A percentile compares a stretch with the other conserved stretches of the same genome.
phyloP scores from a whole-genome alignment of 1,284 basidiomycete species.

The Apiotrichum akiyoshidainum region DNA sequence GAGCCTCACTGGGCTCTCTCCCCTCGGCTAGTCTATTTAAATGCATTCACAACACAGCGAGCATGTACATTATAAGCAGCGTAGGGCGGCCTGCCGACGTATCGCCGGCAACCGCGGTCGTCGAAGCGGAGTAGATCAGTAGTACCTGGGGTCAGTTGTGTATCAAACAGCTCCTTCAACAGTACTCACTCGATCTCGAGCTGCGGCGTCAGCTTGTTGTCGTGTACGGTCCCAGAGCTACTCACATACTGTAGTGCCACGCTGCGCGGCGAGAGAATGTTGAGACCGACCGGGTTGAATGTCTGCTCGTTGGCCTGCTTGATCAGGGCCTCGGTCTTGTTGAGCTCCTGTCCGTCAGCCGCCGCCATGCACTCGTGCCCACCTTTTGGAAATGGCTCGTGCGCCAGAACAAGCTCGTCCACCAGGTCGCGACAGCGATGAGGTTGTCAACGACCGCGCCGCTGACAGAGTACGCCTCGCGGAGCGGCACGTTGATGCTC shows the following conservation, averaged over 20 bases:
- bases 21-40: not conserved
- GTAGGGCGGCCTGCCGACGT: not conserved
- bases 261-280: conserved; percentile 51
- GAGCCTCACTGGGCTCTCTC: no score
- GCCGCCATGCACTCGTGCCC: conserved; percentile 15
- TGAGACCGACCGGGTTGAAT: conserved; percentile 53
- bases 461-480: conserved; percentile 48
- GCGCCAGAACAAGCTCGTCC: conserved; percentile 49
- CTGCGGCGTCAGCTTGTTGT: conserved; percentile 1
- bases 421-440: conserved; percentile 50
- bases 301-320: conserved; percentile 44
- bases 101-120: not conserved
- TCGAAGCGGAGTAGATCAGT: not conserved
- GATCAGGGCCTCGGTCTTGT: conserved; percentile 42
- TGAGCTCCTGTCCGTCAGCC: conserved; percentile 44
- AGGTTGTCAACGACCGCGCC: conserved; percentile 51
- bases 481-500: conserved; percentile 47
- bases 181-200: conserved; percentile 6
- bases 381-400: conserved; percentile 52
- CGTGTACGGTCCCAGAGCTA: no score
- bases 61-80: not conserved
- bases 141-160: conserved; percentile 3
- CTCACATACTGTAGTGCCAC: conserved; percentile 55
- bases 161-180: no score
- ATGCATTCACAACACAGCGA: not conserved